Base-by-base conservation (phyloP, 2,329 filamentous ascomycete species). In the Myriangium duriaei region DNA sequence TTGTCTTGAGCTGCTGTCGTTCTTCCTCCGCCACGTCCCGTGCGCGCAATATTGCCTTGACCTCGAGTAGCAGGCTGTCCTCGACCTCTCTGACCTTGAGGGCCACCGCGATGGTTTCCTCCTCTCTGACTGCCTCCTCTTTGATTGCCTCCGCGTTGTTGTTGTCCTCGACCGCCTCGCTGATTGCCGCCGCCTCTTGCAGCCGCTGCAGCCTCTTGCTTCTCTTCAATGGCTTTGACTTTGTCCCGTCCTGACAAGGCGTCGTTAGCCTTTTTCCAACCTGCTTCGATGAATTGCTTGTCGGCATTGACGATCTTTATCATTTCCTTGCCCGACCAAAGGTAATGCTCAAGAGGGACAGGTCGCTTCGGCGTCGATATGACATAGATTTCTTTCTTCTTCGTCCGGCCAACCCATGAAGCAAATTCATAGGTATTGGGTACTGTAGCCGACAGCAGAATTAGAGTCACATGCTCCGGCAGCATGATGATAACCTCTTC, bases 401-500 rank as follows among this genome's bases (percentile, higher is more conserved):
- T 98, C 1, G 91, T 98, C 35, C 91, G 74, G 9, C 91, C 91
- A 15, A 98, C 88, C 91, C 91, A 98, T 0, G 87, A 96, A 1
- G 91, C 91, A 51, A 98, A 98, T 56, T 98, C 91, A 45, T 95
- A 76, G 0, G 91, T 96, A 56, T 98, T 98, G 2, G 91, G 91
- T 1, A 98, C 91, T 1, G 91, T 98, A 1, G 91, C 91, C 4
- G 91, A 98, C 3, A 98, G 71, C 2, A 96, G 67, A 48, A 98
- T 98, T 14, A 98, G 71, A 2, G 91, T 93, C 28, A 98, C 85
- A 61, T 98, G 91, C 56, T 94, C 87, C 0, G 91, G 91, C 39
- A 98, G 70, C 91, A 98, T 96, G 52, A 98, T 98, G 53, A 98
- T 98, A 51, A 98, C 91, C 60, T 98, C 91, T 60, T 98, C 91